A percentile compares a stretch with the other conserved stretches of the same genome.
Evolutionary conservation across 2,329 filamentous ascomycete genomes (phyloP).

Genomic region (Graphilbum fragrans): DNA sequence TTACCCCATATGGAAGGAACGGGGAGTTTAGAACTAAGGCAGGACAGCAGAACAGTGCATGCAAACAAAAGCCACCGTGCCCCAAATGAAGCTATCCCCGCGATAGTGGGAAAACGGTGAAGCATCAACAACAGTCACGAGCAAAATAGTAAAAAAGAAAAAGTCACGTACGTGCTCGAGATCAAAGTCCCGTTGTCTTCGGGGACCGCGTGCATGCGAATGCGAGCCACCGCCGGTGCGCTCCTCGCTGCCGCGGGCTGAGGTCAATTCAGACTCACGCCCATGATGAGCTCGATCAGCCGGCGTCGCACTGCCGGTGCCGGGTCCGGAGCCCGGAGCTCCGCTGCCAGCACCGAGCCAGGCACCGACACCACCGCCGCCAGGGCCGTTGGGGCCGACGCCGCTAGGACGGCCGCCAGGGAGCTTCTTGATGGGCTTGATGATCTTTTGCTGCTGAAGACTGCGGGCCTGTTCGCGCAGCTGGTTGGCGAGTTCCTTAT

Average conservation of each 20-base stretch:
- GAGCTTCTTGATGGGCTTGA: constrained; percentile 25
- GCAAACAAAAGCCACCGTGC: too few species aligned
- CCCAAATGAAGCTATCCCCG: not conserved
- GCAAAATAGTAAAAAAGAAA: not conserved
- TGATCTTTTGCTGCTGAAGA: constrained; percentile 38
- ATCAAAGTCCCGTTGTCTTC: constrained; percentile 68
- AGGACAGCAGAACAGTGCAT: too few species aligned
- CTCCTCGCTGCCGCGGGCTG: constrained; percentile 66
- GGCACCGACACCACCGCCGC: not conserved
- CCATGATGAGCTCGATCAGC: not conserved
- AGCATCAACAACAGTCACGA: constrained; percentile 4
- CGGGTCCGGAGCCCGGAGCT: not conserved
- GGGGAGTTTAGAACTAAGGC: not conserved
- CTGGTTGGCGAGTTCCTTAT: constrained; percentile 74
- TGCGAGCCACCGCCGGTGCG: constrained; percentile 49
- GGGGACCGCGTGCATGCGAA: constrained; percentile 53
- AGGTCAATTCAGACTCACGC: constrained; percentile 40
- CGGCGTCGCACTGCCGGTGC: not conserved
- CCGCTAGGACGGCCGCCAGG: constrained; percentile 18
- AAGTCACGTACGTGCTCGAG: constrained; percentile 60
- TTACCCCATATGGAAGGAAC: too few species aligned
- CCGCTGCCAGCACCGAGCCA: not conserved
- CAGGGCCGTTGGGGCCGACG: constrained; percentile 1
- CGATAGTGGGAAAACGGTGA: not conserved
- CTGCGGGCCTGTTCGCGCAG: constrained; percentile 57